phyloP scores from a whole-genome alignment of 176 grass and related monocot genomes.

The Hsuehochloa calcarea region DNA sequence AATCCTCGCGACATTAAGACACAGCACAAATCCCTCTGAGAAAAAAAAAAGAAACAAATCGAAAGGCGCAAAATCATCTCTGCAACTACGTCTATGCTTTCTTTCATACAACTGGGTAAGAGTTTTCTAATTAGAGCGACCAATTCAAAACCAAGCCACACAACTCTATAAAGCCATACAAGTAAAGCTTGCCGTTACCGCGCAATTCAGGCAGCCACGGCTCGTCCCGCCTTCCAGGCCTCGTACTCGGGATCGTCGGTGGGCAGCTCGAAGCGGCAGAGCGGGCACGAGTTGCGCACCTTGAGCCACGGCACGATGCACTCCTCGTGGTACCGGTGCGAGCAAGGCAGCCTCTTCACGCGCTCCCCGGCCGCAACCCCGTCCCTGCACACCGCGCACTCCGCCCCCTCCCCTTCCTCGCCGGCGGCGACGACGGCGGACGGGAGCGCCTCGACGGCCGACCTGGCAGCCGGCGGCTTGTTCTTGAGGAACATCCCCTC shows the following conservation, averaged over 20 bases:
- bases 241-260: slow-evolving; percentile 89
- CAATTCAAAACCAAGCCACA: slow-evolving; percentile 30
- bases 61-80: slow-evolving; percentile 29
- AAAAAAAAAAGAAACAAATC: slow-evolving; percentile 26
- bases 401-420: slow-evolving; percentile 41
- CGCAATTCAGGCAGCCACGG: neutral
- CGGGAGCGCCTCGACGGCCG: slow-evolving; percentile 49
- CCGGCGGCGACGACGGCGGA: slow-evolving; percentile 39
- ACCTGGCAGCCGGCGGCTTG: slow-evolving; percentile 56
- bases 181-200: neutral
- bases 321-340: slow-evolving; percentile 76
- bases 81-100: slow-evolving; percentile 31
- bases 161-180: slow-evolving; percentile 26
- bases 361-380: slow-evolving; percentile 39
- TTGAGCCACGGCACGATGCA: slow-evolving; percentile 89
- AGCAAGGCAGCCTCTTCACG: slow-evolving; percentile 75
- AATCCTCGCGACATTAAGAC: neutral
- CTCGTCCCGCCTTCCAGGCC: slow-evolving; percentile 46
- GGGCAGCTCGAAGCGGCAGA: slow-evolving; percentile 84
- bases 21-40: slow-evolving; percentile 7
- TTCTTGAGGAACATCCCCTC: slow-evolving; percentile 54
- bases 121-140: neutral
- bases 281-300: slow-evolving; percentile 88
- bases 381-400: slow-evolving; percentile 89
- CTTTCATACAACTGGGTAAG: slow-evolving; percentile 22